Evolutionary conservation across 2,329 filamentous ascomycete species (phyloP).

Genomic region (Domatiomyces globalis): DNA sequence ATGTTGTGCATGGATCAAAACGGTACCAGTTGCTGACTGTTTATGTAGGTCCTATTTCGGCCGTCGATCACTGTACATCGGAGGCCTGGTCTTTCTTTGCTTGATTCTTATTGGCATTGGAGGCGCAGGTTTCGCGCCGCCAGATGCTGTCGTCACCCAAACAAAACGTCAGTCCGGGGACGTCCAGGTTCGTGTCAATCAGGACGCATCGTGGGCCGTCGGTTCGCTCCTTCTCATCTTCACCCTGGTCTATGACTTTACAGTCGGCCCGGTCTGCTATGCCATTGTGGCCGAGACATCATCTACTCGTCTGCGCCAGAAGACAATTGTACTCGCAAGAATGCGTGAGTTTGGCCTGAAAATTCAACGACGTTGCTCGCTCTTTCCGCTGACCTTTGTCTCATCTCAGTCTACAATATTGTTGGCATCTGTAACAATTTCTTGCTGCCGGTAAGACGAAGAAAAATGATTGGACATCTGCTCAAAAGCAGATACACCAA

Average conservation of each 20-base stretch:
- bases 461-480: neutral
- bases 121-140: neutral
- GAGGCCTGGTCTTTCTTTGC: constrained; percentile 18
- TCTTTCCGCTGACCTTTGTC: neutral
- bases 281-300: constrained; percentile 40
- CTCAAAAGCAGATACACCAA: neutral
- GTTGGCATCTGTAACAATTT: constrained; percentile 17
- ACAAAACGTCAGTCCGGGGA: constrained; percentile 1
- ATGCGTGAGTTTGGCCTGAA: constrained; percentile 19
- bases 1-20: neutral
- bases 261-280: constrained; percentile 42
- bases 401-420: constrained; percentile 33
- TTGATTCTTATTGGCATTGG: constrained; percentile 20
- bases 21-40: neutral
- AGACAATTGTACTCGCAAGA: constrained; percentile 41
- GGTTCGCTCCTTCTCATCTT: constrained; percentile 40
- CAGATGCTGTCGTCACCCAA: constrained; percentile 15
- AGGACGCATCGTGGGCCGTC: constrained; percentile 19
- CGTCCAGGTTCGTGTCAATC: neutral
- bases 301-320: constrained; percentile 40
- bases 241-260: constrained; percentile 42
- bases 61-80: constrained; percentile 26
- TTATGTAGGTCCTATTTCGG: constrained; percentile 22
- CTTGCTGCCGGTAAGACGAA: neutral
- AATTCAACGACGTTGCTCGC: constrained; percentile 14